Base-by-base conservation (phyloP, 1,284 basidiomycete genomes). In the Ganoderma boninense region DNA sequence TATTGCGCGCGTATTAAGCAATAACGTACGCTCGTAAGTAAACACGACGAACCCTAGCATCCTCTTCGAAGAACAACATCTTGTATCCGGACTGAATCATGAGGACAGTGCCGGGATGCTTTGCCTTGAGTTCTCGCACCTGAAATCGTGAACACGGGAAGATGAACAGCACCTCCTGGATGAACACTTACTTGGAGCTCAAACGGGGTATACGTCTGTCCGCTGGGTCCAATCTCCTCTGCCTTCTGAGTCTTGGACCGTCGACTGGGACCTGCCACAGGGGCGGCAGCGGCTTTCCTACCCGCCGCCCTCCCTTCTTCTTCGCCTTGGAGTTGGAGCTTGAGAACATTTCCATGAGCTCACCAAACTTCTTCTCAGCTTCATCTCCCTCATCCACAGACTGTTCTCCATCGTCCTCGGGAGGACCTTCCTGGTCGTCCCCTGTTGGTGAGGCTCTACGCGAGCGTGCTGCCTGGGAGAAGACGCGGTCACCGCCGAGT, bases 21-120 rank as follows among this genome's bases (percentile, higher is more conserved):
- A 35, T 8, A 23, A 26, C 10, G n/a, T 64, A 23, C 10, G 4
- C 6, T 23, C 8, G 18, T 10, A 35, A 40, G 20, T 1, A 16
- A 18, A 32, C 29, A 57, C 18, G 10, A 63, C 80, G 62, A 70
- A 91, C 92, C 83, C 92, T 92, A 0, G 97, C 97, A 78, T 98
- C 97, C 35, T 97, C 93, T 43, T 92, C 95, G 77, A 92, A 97
- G 78, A 98, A 97, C 67, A 86, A 92, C 81, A 93, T 95, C 81
- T 95, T 97, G 81, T 97, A 97, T 7, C 95, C 95, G 26, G 94
- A 91, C 80, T 97, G 95, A 64, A 97, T 87, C 86, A 98, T 89
- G 29, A 98, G 84, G 35, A 98, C 77, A 4, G 92, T 91, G 49
- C 91, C 95, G 1, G 89, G 88, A 79, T 97, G 86, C 43, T 91